Base-by-base conservation (phyloP, 306 rosid genomes). In the Macrotyloma uniflorum region DNA sequence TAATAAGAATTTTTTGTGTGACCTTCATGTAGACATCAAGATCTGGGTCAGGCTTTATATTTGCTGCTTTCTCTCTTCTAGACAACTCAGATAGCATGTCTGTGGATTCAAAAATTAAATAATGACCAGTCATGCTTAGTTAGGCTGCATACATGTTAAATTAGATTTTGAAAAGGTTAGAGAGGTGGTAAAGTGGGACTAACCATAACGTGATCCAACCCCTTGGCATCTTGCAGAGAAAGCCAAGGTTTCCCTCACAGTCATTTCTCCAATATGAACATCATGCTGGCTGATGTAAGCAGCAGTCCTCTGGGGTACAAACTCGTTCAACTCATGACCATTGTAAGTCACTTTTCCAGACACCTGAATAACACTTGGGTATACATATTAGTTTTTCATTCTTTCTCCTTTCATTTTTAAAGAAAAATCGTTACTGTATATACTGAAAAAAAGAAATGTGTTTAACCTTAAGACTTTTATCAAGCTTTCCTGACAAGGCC, bases 191-290 rank as follows among this genome's bases (percentile, higher is more conserved):
- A 36, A 61, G 24, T 16, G 49, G n/a, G n/a, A 79, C 88, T 76
- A 62, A 87, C 90, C 90, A 67, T 92, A 89, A 79, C 97, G 93
- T 0, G 92, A 75, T 71, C 98, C 98, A 14, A 94, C 97, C 2
- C 98, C 98, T 55, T 92, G 90, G 66, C 90, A 90, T 18, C 93
- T 87, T 18, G 96, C 96, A 3, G 98, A 90, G 77, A 92, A 94
- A 77, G 93, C 98, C 73, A 94, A 84, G 53, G 98, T 90, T 83
- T 94, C 97, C 68, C 97, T 90, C 54, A 94, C 98, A 42, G 98
- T 94, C 98, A 94, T 90, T 81, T 94, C 98, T 15, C 96, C 94
- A 38, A 84, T 77, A 49, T 94, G 98, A 76, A 89, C 85, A 78
- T 94, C 97, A 71, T 92, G 88, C 50, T 94, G 97, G 58, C 97